Base-by-base conservation (phyloP, 2,329 filamentous ascomycete species). In the Fusarium gaditjirri region DNA sequence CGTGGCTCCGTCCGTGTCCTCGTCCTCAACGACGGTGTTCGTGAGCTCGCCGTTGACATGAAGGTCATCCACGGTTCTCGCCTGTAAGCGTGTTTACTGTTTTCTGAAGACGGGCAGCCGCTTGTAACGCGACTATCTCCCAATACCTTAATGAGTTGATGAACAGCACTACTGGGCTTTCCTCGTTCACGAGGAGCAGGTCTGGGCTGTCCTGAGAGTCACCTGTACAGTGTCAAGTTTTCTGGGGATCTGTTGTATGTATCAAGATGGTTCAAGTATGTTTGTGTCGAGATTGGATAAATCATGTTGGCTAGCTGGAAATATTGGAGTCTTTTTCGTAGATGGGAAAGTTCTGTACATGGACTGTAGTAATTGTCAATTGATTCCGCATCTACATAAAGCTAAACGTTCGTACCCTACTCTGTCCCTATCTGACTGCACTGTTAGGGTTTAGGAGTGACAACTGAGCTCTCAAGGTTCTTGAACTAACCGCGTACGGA, bases 31-130 rank as follows among this genome's bases (percentile, higher is more conserved):
- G 96, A 99, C 84, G 89, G 92, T 79, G 95, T 94, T 78, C 91
- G 92, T 80, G 96, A 99, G 91, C 91, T 99, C 81, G 95, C 93
- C 78, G 96, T 99, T 78, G 96, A 99, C 90, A 96, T 97, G 91
- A 98, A 98, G 93, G 93, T 97, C 81, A 93, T 98, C 82, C 96
- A 99, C 87, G 90, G 89, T 81, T 91, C 89, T 75, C 88, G 88
- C 79, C 84, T 92, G 83, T 92, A 90, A 86, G 74, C 72, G 66
- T 68, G 35, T 68, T 73, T 62, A 70, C 68, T 71, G 65, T 58
- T 70, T 61, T 64, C 44, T 70, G 53, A 55, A 70, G 57, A 59
- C 67, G 61, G 61, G 61, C 57, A 74, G 65, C 75, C 68, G 75
- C 61, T 74, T 75, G 64, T 46, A 65, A 68, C 75, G 72, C 68